Evolutionary conservation across 2,329 filamentous ascomycete genomes (phyloP).

Genomic region (Alternaria triticimaculans): DNA sequence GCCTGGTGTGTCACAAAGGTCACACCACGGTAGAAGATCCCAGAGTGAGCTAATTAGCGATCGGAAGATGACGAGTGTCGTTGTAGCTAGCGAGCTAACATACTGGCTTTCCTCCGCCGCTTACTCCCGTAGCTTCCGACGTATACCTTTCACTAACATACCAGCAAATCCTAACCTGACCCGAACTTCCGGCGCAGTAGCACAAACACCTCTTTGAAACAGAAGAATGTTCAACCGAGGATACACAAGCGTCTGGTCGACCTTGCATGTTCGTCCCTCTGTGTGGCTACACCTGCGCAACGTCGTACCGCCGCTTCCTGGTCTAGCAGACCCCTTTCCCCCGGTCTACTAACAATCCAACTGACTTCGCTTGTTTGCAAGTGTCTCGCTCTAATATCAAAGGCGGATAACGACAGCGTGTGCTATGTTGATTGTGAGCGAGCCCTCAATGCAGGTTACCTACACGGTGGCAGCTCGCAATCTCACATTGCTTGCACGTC

Average conservation of each 20-base stretch:
- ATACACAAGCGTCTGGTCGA: constrained; percentile 17
- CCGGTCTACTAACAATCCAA: constrained; percentile 19
- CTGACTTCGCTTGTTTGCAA: constrained; percentile 14
- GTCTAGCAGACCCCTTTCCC: constrained; percentile 7
- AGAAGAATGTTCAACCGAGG: constrained; percentile 10
- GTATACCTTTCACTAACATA: neutral
- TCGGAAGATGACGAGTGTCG: neutral
- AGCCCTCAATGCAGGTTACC: constrained; percentile 13
- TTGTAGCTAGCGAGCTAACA: constrained; percentile 6
- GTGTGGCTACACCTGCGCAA: constrained; percentile 19
- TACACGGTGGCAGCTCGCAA: constrained; percentile 3
- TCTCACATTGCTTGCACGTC: constrained; percentile 28
- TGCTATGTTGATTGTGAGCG: constrained; percentile 16
- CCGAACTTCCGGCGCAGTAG: constrained; percentile 3
- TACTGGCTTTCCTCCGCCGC: neutral
- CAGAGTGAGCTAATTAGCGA: constrained; percentile 1
- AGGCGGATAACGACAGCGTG: constrained; percentile 24
- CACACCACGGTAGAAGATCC: constrained; percentile 1
- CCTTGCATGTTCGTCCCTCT: constrained; percentile 23
- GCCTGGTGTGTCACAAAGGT: constrained; percentile 25
- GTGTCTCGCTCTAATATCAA: constrained; percentile 10
- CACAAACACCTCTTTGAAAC: constrained; percentile 15
- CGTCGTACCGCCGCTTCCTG: constrained; percentile 24
- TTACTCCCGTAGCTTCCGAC: neutral
- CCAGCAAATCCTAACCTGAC: neutral